Evolutionary conservation across 2,329 filamentous ascomycete species (phyloP).

Genomic region (Aspergillus persii): DNA sequence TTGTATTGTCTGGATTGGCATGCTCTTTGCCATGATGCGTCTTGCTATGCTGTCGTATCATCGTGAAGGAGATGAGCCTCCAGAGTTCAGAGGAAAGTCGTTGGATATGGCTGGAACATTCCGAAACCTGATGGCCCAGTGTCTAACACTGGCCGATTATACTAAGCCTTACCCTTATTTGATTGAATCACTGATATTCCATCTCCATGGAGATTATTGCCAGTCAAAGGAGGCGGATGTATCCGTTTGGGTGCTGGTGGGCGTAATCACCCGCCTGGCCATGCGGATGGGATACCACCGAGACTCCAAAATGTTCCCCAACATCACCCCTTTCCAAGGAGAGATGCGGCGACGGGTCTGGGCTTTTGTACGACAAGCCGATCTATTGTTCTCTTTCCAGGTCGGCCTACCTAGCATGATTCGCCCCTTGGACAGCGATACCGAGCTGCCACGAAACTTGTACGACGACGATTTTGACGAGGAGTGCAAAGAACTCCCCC

Average conservation of each 20-base stretch:
- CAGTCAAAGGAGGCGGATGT: conserved; percentile 59
- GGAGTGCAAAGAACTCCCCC: conserved; percentile 54
- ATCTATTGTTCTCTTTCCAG: conserved; percentile 65
- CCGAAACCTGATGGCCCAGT: conserved; percentile 60
- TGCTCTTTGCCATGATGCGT: conserved; percentile 65
- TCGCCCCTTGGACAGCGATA: conserved; percentile 62
- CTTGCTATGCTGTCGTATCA: conserved; percentile 63
- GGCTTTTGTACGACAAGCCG: conserved; percentile 56
- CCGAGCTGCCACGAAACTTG: conserved; percentile 59
- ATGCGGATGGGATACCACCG: conserved; percentile 67
- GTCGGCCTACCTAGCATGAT: conserved; percentile 67
- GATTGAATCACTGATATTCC: conserved; percentile 61
- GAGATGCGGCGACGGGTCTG: conserved; percentile 56
- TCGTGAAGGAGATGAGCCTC: conserved; percentile 61
- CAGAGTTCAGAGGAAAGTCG: conserved; percentile 59
- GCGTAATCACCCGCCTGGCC: conserved; percentile 60
- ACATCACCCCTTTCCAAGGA: conserved; percentile 59
- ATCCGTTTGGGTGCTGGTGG: conserved; percentile 59
- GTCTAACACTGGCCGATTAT: conserved; percentile 61
- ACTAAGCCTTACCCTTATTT: conserved; percentile 60
- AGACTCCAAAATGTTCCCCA: conserved; percentile 59
- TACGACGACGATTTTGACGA: conserved; percentile 65
- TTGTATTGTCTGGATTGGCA: conserved; percentile 59
- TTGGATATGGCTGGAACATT: conserved; percentile 46
- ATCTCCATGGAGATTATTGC: conserved; percentile 61